Evolutionary conservation across 225 moss, liverwort and hornwort genomes (phyloP).

Genomic region (Asterella californica): DNA sequence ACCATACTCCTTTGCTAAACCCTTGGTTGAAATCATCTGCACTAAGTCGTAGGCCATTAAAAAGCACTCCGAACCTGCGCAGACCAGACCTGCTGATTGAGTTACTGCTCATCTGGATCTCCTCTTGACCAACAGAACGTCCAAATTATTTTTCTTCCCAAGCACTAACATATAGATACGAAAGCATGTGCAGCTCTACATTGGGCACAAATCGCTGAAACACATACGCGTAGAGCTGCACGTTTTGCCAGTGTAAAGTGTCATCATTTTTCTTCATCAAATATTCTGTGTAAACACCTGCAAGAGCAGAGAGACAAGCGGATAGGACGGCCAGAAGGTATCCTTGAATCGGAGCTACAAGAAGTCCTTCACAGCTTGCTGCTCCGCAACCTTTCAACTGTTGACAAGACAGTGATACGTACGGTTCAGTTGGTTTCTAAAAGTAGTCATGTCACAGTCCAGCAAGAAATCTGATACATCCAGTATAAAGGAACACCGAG

Average conservation of each 20-base stretch:
- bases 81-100: background rate
- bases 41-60: conserved; percentile 67
- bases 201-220: background rate
- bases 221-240: conserved; percentile 91
- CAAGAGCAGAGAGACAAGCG: conserved; percentile 84
- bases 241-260: conserved; percentile 90
- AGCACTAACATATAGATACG: no score
- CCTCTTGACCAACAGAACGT: background rate
- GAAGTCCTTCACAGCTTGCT: conserved; percentile 52
- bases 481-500: background rate
- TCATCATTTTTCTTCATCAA: conserved; percentile 91
- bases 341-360: conserved; percentile 87
- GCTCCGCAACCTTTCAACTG: conserved; percentile 91
- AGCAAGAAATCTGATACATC: no score
- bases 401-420: background rate
- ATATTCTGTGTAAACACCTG: conserved; percentile 93
- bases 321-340: conserved; percentile 76
- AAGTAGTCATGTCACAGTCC: background rate
- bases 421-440: background rate
- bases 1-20: conserved; percentile 67
- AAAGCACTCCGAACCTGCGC: conserved; percentile 80
- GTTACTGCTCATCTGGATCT: background rate
- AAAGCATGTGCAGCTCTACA: background rate
- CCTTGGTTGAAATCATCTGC: conserved; percentile 51
- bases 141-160: background rate